Evolutionary conservation across 768 basidiomycete species (phyloP).

Genomic region (Mycena leptocephala): DNA sequence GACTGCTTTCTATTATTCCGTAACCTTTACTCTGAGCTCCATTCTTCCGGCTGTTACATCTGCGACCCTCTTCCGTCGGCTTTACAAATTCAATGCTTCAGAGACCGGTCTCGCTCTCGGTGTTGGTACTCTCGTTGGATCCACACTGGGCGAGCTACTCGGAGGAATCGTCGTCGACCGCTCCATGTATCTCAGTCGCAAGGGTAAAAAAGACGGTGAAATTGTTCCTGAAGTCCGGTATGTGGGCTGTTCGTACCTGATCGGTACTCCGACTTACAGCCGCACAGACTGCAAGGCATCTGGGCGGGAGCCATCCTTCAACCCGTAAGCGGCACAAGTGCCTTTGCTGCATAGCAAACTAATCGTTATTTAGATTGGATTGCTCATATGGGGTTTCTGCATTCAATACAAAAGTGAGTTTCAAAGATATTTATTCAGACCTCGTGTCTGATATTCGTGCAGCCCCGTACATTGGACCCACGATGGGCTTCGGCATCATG

Average conservation of each 20-base stretch:
- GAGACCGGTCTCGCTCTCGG: conserved; percentile 25
- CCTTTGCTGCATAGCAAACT: neutral
- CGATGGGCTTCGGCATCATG: conserved; percentile 30
- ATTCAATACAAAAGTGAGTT: conserved; percentile 31
- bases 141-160: conserved; percentile 28
- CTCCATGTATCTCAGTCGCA: conserved; percentile 27
- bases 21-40: conserved; percentile 26
- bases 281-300: conserved; percentile 20
- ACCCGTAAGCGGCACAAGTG: neutral
- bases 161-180: conserved; percentile 31
- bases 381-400: conserved; percentile 28
- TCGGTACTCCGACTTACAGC: neutral
- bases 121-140: conserved; percentile 24
- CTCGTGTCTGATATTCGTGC: neutral
- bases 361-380: conserved; percentile 12
- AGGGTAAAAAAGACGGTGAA: conserved; percentile 3
- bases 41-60: conserved; percentile 33
- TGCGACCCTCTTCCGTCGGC: conserved; percentile 28
- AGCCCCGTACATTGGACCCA: conserved; percentile 25
- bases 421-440: neutral
- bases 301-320: conserved; percentile 27
- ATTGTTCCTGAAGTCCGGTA: conserved; percentile 27
- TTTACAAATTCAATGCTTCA: conserved; percentile 25
- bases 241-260: neutral
- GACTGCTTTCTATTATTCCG: conserved; percentile 28